A percentile compares a stretch with the other conserved stretches of the same genome.
phyloP scores from a whole-genome alignment of 2,329 filamentous ascomycete species.

The Trichoderma sp. region DNA sequence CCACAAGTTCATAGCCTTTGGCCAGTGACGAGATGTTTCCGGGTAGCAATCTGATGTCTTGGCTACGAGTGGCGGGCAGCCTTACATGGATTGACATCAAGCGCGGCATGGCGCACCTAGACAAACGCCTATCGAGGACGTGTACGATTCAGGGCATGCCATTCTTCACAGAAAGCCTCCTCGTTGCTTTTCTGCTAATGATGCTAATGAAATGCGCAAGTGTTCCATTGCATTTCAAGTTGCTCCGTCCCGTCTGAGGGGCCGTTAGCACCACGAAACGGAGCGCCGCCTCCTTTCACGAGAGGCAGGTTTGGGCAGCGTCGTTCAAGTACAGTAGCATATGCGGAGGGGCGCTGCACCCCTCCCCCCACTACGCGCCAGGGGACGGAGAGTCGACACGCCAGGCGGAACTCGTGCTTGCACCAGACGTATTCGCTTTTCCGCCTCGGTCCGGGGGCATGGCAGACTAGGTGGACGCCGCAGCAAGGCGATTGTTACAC shows the following conservation, averaged over 20 bases:
- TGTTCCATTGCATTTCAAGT: neutral
- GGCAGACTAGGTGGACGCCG: neutral
- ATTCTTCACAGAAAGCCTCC: no score
- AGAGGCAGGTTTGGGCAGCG: neutral
- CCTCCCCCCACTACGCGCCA: conserved; percentile 23
- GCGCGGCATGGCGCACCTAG: no score
- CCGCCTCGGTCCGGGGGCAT: neutral
- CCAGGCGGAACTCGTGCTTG: no score
- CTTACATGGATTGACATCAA: no score
- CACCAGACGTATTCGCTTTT: conserved; percentile 1
- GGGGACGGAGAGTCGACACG: neutral
- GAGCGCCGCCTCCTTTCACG: conserved; percentile 11
- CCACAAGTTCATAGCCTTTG: neutral
- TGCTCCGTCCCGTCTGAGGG: conserved; percentile 10
- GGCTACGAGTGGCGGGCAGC: no score
- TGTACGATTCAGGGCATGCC: no score
- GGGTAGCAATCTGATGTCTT: neutral
- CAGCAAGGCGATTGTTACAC: conserved; percentile 6
- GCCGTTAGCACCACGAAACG: conserved; percentile 11
- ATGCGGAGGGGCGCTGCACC: conserved; percentile 12
- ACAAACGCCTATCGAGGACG: no score
- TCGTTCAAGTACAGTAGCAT: neutral
- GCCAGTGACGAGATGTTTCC: neutral
- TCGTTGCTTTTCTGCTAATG: no score
- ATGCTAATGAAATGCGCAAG: neutral